phyloP scores from a whole-genome alignment of 2,329 filamentous ascomycete species.

The Endocalyx cinctus region DNA sequence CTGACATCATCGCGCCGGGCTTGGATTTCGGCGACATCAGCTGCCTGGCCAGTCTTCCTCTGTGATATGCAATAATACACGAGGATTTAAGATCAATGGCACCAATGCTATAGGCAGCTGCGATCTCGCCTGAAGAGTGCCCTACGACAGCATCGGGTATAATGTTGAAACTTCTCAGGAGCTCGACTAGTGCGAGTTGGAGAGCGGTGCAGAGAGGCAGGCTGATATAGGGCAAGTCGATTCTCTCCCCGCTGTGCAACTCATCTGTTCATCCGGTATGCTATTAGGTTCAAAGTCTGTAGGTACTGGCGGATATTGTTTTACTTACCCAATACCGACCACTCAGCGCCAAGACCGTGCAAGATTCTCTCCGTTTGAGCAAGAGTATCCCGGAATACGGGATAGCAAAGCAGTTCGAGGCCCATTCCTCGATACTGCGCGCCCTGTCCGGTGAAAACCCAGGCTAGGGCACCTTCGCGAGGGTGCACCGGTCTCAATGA shows the following conservation, averaged over 20 bases:
- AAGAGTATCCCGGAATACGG: neutral
- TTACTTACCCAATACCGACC: conserved; percentile 4
- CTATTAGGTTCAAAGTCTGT: too few relatives aligned
- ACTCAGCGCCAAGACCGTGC: neutral
- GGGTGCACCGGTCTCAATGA: neutral
- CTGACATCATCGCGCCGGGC: conserved; percentile 1
- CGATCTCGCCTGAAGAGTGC: conserved; percentile 28
- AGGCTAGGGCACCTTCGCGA: neutral
- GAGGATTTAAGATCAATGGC: conserved; percentile 13
- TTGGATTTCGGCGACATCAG: neutral
- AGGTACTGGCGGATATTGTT: too few relatives aligned
- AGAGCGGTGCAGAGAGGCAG: conserved; percentile 19
- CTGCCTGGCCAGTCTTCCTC: conserved; percentile 8
- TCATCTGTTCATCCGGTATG: too few relatives aligned
- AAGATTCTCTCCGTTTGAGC: neutral
- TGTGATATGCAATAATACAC: conserved; percentile 17
- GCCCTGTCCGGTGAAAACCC: conserved; percentile 1
- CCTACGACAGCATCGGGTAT: conserved; percentile 17
- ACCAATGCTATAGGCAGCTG: conserved; percentile 23
- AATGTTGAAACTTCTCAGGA: conserved; percentile 15
- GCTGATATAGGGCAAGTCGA: conserved; percentile 4
- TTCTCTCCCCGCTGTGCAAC: neutral
- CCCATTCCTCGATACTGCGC: conserved; percentile 1
- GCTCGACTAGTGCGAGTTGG: conserved; percentile 22
- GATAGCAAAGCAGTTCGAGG: neutral